Percentiles rank a stretch among this genome's conserved stretches.
phyloP scores from a whole-genome alignment of 2,329 filamentous ascomycete genomes.

The Clarireedia monteithiana region DNA sequence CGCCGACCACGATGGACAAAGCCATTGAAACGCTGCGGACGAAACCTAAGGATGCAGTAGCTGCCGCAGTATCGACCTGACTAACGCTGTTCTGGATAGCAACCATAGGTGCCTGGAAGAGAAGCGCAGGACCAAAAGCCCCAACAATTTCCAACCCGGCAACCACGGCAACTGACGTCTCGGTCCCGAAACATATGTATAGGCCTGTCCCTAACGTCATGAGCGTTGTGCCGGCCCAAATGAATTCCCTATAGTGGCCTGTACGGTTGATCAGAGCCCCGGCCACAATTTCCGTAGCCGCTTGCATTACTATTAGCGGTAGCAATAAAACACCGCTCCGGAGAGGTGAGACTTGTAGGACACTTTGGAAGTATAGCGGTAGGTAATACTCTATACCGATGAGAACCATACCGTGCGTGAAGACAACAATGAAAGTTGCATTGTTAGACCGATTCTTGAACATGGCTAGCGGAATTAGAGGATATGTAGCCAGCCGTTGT shows the following conservation, averaged over 20 bases:
- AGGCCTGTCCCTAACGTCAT: constrained; percentile 36
- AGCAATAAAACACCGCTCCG: constrained; percentile 68
- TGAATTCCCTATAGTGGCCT: constrained; percentile 39
- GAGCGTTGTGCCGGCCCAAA: constrained; percentile 36
- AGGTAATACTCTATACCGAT: constrained; percentile 41
- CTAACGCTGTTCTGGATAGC: constrained; percentile 46
- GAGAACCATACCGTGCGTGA: constrained; percentile 42
- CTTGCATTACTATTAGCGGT: constrained; percentile 58
- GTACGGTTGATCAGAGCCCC: constrained; percentile 61
- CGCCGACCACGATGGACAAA: constrained; percentile 38
- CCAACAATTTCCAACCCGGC: constrained; percentile 41
- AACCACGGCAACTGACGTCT: constrained; percentile 33
- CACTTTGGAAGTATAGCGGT: constrained; percentile 71
- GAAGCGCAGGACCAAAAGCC: constrained; percentile 42
- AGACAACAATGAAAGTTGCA: not conserved
- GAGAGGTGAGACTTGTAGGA: constrained; percentile 60
- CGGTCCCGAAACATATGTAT: constrained; percentile 34
- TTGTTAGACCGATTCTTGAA: constrained; percentile 58
- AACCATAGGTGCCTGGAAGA: constrained; percentile 48
- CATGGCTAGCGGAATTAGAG: constrained; percentile 66
- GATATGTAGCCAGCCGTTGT: constrained; percentile 62
- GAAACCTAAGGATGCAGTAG: constrained; percentile 44
- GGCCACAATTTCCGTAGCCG: constrained; percentile 47
- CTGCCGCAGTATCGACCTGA: constrained; percentile 34
- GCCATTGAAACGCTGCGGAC: constrained; percentile 35